Evolutionary conservation across 495 filamentous ascomycete genomes (phyloP), one percentile per base, ranked within the genome.

Genomic region (Letharia columbiana): DNA sequence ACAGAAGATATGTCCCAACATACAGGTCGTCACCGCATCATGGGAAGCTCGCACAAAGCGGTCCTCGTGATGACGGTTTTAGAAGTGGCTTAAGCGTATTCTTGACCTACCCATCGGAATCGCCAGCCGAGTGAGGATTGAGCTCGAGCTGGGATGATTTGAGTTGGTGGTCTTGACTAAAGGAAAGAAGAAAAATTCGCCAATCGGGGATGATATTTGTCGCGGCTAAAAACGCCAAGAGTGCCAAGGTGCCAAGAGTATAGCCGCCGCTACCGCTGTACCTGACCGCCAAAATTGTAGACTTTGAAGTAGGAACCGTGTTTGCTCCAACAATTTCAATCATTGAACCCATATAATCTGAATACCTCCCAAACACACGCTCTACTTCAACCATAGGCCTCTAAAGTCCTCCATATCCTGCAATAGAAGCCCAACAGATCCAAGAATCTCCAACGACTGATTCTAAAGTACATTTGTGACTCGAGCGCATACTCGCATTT

Each of bases 21-120:
- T 82, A 88, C 84, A 96, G 93, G 93, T 98, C 92, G 92, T 96
- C 93, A 92, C 77, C 91, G 86, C 82, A 86, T 98, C 93, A 92
- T 98, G 93, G 91, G 77, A 82, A 87, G 87, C 91, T 79, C 73
- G 76, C 81, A 75, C 75, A 69, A 73, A 76, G 73, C 74, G 73
- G 83, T 90, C 89, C 93, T 98, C 93, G 89, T 91, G 89, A 91
- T 86, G 86, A 97, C 91, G 93, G 93, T 98, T 98, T 98, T 98
- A 91, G 83, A 91, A 87, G 89, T 85, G 88, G 85, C 81, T 80
- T 79, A 72, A 70, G 71, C 77, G 81, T 81, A 73, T 77, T 93
- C 90, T 93, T 80, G 89, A 90, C 93, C 83, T 86, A 90, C 87
- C 76, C 84, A 89, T 89, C 87, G 88, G 88, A 92, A 81, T 90